A percentile compares a stretch with the other conserved stretches of the same genome.
Conservation (phyloP, 768 basidiomycete genomes). For the Russula griseocarnosa region DNA sequence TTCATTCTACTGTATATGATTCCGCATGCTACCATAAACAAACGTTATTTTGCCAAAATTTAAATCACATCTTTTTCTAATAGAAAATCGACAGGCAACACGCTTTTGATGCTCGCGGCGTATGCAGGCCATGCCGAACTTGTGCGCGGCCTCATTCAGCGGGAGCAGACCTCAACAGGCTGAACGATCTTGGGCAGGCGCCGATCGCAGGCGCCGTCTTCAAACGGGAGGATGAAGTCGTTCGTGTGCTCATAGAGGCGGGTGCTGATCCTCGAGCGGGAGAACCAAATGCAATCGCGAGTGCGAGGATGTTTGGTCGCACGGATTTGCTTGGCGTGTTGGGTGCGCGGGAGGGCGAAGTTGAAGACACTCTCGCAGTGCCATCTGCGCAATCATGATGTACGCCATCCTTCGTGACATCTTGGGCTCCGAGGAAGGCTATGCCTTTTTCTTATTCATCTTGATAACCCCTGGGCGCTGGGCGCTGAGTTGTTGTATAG, state of each 20-base stretch:
- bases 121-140: slow-evolving; percentile 50
- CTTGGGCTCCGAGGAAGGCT: no score
- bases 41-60: no score
- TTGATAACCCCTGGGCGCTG: no score
- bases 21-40: slow-evolving; percentile 50
- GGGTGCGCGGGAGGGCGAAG: no score
- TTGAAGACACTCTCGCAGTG: no score
- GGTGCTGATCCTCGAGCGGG: slow-evolving; percentile 53
- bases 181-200: slow-evolving; percentile 70
- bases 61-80: no score
- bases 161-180: slow-evolving; percentile 29
- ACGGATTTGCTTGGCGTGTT: no score
- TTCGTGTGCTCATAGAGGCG: slow-evolving; percentile 46
- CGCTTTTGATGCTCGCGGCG: slow-evolving; percentile 66
- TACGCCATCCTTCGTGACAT: no score
- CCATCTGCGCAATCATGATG: no score
- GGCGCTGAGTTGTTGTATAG: no score
- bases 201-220: slow-evolving; percentile 76
- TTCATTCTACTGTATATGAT: no score
- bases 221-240: slow-evolving; percentile 64
- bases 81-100: slow-evolving; percentile 51
- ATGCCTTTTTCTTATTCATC: no score
- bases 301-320: slow-evolving; percentile 63
- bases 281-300: slow-evolving; percentile 63
- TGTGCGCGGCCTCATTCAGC: slow-evolving; percentile 59